Evolutionary conservation across 352 stramenopile species (phyloP).

Genomic region (Pythium brachiatum): DNA sequence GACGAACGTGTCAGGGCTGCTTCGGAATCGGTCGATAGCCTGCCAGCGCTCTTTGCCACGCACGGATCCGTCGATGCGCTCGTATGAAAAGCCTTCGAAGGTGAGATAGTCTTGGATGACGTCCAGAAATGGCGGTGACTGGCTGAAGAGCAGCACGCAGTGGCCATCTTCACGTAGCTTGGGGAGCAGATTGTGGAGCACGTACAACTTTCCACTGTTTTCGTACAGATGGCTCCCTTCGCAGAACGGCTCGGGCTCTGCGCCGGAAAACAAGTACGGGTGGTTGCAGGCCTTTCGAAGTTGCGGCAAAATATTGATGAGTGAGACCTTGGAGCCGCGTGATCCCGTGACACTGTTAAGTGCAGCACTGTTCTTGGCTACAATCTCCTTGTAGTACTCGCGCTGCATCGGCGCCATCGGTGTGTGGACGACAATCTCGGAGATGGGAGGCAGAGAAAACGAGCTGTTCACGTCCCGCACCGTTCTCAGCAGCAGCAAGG

Average conservation of each 20-base stretch:
- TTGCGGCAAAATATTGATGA: conserved; percentile 99
- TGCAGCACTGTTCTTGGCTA: conserved; percentile 55
- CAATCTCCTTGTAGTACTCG: conserved; percentile 80
- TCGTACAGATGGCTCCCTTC: conserved; percentile 71
- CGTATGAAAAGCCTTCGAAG: conserved; percentile 69
- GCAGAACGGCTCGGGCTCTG: conserved; percentile 68
- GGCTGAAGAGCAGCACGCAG: conserved; percentile 80
- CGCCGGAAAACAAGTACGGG: conserved; percentile 91
- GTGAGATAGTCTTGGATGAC: conserved; percentile 83
- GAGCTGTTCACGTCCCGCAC: conserved; percentile 66
- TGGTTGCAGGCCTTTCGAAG: conserved; percentile 78
- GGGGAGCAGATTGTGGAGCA: conserved; percentile 82
- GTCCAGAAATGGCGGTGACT: conserved; percentile 71
- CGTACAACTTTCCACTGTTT: conserved; percentile 79
- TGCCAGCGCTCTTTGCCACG: conserved; percentile 79
- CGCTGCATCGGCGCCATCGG: conserved; percentile 75
- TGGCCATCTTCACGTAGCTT: conserved; percentile 82
- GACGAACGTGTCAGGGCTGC: conserved; percentile 88
- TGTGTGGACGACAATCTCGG: conserved; percentile 77
- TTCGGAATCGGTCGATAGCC: conserved; percentile 75
- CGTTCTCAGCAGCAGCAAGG: conserved; percentile 62
- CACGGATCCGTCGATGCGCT: conserved; percentile 75
- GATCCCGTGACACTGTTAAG: conserved; percentile 36
- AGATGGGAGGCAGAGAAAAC: conserved; percentile 67
- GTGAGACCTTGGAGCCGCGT: conserved; percentile 41